Conservation (phyloP, 331 rosid species). For the Prunus yedoensis region DNA sequence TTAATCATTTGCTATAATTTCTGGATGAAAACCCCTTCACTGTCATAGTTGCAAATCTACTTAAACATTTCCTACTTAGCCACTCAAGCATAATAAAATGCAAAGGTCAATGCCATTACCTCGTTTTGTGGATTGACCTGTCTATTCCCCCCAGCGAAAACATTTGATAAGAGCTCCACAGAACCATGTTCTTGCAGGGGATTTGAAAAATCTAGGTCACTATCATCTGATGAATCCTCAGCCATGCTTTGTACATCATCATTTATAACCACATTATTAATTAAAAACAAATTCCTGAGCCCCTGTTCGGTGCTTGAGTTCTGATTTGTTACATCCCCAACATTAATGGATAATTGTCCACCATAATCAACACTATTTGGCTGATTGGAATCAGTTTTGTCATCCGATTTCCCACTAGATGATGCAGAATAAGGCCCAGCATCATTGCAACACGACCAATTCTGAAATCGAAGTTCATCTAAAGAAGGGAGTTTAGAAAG, state of each 20-base stretch:
- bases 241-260: slow-evolving; percentile 49
- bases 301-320: slow-evolving; percentile 42
- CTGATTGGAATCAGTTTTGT: slow-evolving; percentile 32
- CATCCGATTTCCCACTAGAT: slow-evolving; percentile 42
- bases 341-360: slow-evolving; percentile 31
- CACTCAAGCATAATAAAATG: slow-evolving; percentile 19
- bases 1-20: background rate
- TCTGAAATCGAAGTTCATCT: slow-evolving; percentile 73
- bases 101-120: slow-evolving; percentile 40
- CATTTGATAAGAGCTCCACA: slow-evolving; percentile 34
- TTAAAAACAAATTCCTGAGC: slow-evolving; percentile 42
- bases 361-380: slow-evolving; percentile 37
- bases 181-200: slow-evolving; percentile 41
- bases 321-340: slow-evolving; percentile 36
- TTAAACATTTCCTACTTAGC: background rate
- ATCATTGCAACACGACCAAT: slow-evolving; percentile 60
- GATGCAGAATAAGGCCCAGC: slow-evolving; percentile 43
- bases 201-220: slow-evolving; percentile 48
- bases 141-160: slow-evolving; percentile 39
- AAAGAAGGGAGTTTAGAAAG: slow-evolving; percentile 76
- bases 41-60: background rate
- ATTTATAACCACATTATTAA: slow-evolving; percentile 40
- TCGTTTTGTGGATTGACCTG: slow-evolving; percentile 45
- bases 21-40: background rate
- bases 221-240: slow-evolving; percentile 68